Evolutionary conservation across 495 filamentous ascomycete genomes (phyloP), one percentile per base, ranked within the genome.

Genomic region (Talaromyces trachyspermus): DNA sequence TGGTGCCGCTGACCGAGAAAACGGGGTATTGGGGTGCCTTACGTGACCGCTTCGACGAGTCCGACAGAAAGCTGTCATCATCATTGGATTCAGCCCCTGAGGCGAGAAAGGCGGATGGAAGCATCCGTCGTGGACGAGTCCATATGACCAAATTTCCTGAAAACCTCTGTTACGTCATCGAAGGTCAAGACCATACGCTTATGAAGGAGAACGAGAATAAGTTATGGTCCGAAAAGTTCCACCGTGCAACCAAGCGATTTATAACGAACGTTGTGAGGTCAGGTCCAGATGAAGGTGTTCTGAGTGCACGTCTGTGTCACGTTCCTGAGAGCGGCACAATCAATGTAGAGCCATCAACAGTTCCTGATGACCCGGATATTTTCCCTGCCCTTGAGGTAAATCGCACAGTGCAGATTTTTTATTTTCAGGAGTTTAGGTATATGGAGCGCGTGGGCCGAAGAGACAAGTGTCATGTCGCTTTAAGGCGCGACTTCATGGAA

Each of bases 1-100:
- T 48, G 35, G 44, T 49, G 5, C 40, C 51, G 2, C 44, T 54
- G 14, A 41, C 22, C 1, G n/a, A n/a, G n/a, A 57, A 61, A n/a
- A 41, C 41, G n/a, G 62, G 62, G 15, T 63, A 63, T 41, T 65
- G 62, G 62, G 58, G 60, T 0, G 60, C 58, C 24, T 59, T 61
- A 48, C 54, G 53, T 6, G 29, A 32, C 14, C 14, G 10, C 3
- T 10, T 32, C 29, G 29, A 32, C 2, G 29, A 32, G 14, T n/a
- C 14, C 29, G n/a, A n/a, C n/a, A n/a, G n/a, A n/a, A n/a, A n/a
- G n/a, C n/a, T n/a, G n/a, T n/a, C n/a, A n/a, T n/a, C n/a, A n/a
- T n/a, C n/a, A n/a, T n/a, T n/a, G n/a, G n/a, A n/a, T n/a, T n/a
- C n/a, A n/a, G 10, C 29, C 3, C 10, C 10, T 9, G 29, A 32